Evolutionary conservation across 2,329 filamentous ascomycete genomes (phyloP).

Genomic region (Chalara sp.): DNA sequence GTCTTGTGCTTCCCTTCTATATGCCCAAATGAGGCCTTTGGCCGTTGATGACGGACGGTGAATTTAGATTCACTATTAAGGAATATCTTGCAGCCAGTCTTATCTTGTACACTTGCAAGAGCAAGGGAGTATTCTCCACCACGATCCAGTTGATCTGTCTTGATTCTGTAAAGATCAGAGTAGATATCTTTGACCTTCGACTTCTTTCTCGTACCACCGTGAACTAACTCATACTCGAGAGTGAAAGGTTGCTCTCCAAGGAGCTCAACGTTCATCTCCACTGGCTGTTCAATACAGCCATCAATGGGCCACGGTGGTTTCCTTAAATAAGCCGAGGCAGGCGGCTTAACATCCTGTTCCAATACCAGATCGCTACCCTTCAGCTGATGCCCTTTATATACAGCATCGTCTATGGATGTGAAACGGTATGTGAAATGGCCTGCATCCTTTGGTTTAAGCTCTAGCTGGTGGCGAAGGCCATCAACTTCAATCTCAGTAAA

Average conservation of each 20-base stretch:
- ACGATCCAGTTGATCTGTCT: conserved; percentile 65
- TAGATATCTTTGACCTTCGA: conserved; percentile 59
- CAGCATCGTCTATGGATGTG: conserved; percentile 68
- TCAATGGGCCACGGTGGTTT: conserved; percentile 47
- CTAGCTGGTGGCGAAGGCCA: conserved; percentile 76
- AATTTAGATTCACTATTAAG: conserved; percentile 82
- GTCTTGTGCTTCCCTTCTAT: conserved; percentile 73
- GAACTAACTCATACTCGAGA: conserved; percentile 86
- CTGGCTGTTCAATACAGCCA: conserved; percentile 77
- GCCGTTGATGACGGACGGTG: conserved; percentile 79
- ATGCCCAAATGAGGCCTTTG: conserved; percentile 77
- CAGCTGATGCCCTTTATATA: conserved; percentile 66
- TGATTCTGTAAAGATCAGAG: conserved; percentile 59
- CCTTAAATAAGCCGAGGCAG: conserved; percentile 71
- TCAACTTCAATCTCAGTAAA: conserved; percentile 43
- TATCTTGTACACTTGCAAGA: conserved; percentile 80
- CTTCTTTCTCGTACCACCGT: conserved; percentile 77
- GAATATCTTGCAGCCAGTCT: conserved; percentile 77
- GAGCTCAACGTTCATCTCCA: conserved; percentile 67
- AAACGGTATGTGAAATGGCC: conserved; percentile 87
- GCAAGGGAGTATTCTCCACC: conserved; percentile 89
- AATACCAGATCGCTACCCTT: conserved; percentile 56
- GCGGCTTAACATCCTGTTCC: conserved; percentile 88
- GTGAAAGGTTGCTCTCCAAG: conserved; percentile 81
- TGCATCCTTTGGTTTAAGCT: conserved; percentile 73